Evolutionary conservation across 305 asterid genomes (phyloP).

Genomic region (Fraxinus ornus): DNA sequence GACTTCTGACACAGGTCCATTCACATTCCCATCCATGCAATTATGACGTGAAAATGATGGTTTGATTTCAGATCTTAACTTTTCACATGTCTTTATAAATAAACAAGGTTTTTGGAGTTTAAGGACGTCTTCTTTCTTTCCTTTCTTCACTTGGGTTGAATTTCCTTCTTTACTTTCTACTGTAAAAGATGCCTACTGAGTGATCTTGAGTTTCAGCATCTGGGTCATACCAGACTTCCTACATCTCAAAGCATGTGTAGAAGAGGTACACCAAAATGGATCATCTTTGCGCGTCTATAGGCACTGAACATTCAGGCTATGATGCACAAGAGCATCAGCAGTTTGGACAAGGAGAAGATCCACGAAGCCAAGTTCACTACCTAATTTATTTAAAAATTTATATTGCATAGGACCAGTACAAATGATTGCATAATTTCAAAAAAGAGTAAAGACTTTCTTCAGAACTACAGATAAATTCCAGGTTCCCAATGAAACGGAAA

Average conservation of each 20-base stretch:
- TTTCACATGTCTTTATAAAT: not conserved
- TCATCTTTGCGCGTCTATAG: not conserved
- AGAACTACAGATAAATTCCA: not conserved
- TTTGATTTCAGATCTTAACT: not conserved
- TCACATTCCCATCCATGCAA: not conserved
- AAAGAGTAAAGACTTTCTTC: not conserved
- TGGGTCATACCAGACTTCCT: not conserved
- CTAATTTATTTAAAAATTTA: not conserved
- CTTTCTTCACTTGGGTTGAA: not conserved
- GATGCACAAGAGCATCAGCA: not conserved
- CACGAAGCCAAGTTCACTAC: not conserved
- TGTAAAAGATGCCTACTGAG: not conserved
- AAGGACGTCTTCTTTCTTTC: not conserved
- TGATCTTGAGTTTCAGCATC: not conserved
- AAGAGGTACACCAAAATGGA: not conserved
- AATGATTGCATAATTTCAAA: not conserved
- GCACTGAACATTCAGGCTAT: not conserved
- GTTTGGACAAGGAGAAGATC: not conserved
- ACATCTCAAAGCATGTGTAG: not conserved
- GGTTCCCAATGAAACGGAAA: not conserved
- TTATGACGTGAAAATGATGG: not conserved
- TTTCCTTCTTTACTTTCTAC: not conserved
- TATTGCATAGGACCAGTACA: not conserved
- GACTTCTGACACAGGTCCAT: not conserved
- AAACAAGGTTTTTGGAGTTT: not conserved